A percentile compares a stretch with the other conserved stretches of the same genome.
Evolutionary conservation across 2,329 filamentous ascomycete species (phyloP).

Genomic region (Diaporthe citriasiana): DNA sequence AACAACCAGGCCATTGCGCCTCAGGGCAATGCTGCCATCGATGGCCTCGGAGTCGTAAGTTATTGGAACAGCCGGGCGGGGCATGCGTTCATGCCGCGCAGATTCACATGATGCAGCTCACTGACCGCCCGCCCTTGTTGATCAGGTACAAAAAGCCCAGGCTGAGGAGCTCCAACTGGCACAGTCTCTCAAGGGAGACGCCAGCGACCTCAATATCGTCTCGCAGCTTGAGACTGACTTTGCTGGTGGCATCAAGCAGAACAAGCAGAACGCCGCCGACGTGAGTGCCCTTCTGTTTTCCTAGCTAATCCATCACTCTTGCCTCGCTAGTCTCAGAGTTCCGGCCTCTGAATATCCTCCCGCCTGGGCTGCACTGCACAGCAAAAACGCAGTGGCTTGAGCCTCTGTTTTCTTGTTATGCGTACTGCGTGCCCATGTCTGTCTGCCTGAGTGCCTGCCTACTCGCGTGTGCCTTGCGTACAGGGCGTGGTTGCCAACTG

Average conservation of each 20-base stretch:
- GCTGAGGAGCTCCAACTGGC: conserved; percentile 27
- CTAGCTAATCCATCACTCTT: background rate
- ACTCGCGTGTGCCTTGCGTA: conserved; percentile 15
- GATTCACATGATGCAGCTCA: background rate
- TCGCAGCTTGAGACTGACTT: conserved; percentile 26
- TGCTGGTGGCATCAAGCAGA: conserved; percentile 35
- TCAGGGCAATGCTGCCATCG: conserved; percentile 5
- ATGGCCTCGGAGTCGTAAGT: conserved; percentile 12
- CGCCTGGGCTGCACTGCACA: background rate
- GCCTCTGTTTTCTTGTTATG: background rate
- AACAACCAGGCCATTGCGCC: conserved; percentile 34
- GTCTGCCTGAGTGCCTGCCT: background rate
- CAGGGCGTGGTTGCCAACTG: conserved; percentile 21
- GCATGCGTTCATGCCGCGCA: too few species aligned
- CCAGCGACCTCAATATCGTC: conserved; percentile 14
- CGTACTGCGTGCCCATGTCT: background rate
- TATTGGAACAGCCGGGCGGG: too few species aligned
- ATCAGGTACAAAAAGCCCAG: conserved; percentile 20
- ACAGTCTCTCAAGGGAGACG: background rate
- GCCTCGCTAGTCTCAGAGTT: conserved; percentile 5
- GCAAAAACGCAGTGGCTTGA: background rate
- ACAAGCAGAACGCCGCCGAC: conserved; percentile 22
- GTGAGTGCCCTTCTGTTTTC: conserved; percentile 30
- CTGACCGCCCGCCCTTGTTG: background rate
- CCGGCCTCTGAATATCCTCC: conserved; percentile 21